Evolutionary conservation across 805 yeast species (phyloP), one percentile per base, ranked within the genome.

Genomic region (Yarrowia deformans): DNA sequence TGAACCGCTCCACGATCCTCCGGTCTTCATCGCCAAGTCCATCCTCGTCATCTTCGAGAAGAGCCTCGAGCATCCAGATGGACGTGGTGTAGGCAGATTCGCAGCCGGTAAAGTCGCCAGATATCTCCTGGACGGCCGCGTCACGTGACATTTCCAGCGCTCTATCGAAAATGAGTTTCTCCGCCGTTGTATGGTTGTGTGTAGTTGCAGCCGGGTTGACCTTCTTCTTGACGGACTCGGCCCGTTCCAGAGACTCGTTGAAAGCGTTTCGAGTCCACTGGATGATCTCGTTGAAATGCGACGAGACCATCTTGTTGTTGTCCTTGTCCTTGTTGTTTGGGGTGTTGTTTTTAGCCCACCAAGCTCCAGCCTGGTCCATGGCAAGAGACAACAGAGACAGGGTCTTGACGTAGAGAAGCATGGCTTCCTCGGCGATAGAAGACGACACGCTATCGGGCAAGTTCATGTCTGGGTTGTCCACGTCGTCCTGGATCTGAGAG

Each of bases 21-120:
- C 81, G 81, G 77, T 94, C 98, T 63, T 88, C 91, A 5, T 81
- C 84, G 74, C 91, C 96, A 70, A 93, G 81, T 32, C 72, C 75
- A 23, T 78, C 80, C 13, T 71, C 76, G 43, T 74, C 75, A 14
- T 63, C 78, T 70, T 90, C 94, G 68, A 93, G 78, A 35, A 94
- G 81, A 0, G 97, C 92, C 76, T 92, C 96, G 75, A 94, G 81
- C 97, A 94, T 92, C 98, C 98, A 94, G 67, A 94, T 86, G 0
- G 97, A 88, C 0, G 97, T 91, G 4, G 96, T 91, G 77, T 94
- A 94, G 9, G 94, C 90, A 70, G 90, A 79, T 78, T 93, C 97
- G 79, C 98, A 93, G 8, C 90, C 90, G 19, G 82, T 81, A 64
- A 90, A 77, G 75, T 89, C 93, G 55, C 90, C 90, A 16, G 70